Base-by-base conservation (phyloP, 2,329 filamentous ascomycete species). In the Camptophora hylomeconis region DNA sequence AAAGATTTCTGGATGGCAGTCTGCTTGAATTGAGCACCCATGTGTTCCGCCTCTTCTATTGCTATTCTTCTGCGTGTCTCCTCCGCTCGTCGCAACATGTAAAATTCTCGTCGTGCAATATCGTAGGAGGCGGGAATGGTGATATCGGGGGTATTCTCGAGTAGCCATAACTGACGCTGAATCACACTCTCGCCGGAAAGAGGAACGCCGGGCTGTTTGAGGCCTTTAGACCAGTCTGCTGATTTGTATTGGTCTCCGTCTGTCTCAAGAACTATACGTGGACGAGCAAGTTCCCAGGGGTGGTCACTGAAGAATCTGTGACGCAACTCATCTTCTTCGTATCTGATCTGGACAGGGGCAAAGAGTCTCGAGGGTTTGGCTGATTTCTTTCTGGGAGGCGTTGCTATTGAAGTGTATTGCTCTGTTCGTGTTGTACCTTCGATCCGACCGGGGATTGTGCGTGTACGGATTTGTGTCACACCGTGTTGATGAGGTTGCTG, bases 231-330 rank as follows among this genome's bases (percentile, higher is more conserved):
- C 37, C 41, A 46, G 27, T 46, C 39, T 46, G 73, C 75, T 31
- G 59, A 63, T 51, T 77, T 71, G 28, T 72, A 64, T 49, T 98
- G 87, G 50, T 78, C 80, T 30, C 89, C 89, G 47, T 87, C 79
- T 43, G 75, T 64, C 58, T 98, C 89, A 7, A 95, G 60, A 25
- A 98, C 63, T 34, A 93, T 66, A 43, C 82, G 69, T 31, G 89
- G 89, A 38, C 87, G 69, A 11, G 89, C 89, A 49, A 98, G 61
- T 58, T 98, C 89, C 89, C 89, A 98, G 4, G 89, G 89, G 52
- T 98, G 89, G 54, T 98, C 87, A 48, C 68, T 73, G 62, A 81
- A 98, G 60, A 95, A 98, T 16, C 75, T 72, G 42, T 59, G 65
- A 39, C 89, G 76, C 47, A 98, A 64, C 36, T 61, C 57, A 56